phyloP scores from a whole-genome alignment of 495 filamentous ascomycete species.

The Hyphodiscus hymeniophilus region DNA sequence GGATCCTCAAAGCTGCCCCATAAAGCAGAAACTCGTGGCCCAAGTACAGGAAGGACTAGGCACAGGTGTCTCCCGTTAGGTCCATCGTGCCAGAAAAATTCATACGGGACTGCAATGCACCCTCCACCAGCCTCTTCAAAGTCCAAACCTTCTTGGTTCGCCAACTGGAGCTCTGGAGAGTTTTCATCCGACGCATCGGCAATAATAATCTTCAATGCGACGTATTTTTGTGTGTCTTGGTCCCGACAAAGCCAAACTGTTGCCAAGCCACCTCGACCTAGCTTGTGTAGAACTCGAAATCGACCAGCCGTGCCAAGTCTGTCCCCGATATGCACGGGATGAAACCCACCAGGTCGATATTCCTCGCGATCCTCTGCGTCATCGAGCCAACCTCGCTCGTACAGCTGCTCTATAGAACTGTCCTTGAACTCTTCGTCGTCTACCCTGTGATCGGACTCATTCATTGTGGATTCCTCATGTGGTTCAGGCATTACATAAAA shows the following conservation, averaged over 20 bases:
- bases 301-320: slow-evolving; percentile 20
- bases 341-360: slow-evolving; percentile 28
- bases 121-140: not conserved
- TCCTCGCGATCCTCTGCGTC: slow-evolving; percentile 23
- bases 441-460: too few species aligned
- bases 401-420: not conserved
- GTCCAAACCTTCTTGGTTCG: slow-evolving; percentile 5
- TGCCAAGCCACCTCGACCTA: slow-evolving; percentile 29
- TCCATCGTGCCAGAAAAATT: slow-evolving; percentile 26
- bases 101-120: slow-evolving; percentile 18
- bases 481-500: too few species aligned
- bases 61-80: slow-evolving; percentile 30
- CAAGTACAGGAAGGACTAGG: slow-evolving; percentile 27
- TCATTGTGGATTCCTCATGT: too few species aligned
- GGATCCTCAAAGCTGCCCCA: slow-evolving; percentile 7
- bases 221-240: slow-evolving; percentile 14
- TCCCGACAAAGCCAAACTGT: slow-evolving; percentile 32
- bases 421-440: too few species aligned
- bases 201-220: slow-evolving; percentile 28
- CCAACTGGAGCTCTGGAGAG: slow-evolving; percentile 17
- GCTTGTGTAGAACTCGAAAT: slow-evolving; percentile 33
- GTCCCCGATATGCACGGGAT: slow-evolving; percentile 33
- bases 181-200: slow-evolving; percentile 22
- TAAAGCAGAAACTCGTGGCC: slow-evolving; percentile 22
- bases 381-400: not conserved